Base-by-base conservation (phyloP, 768 basidiomycete genomes). In the Amanita subjunquillea region DNA sequence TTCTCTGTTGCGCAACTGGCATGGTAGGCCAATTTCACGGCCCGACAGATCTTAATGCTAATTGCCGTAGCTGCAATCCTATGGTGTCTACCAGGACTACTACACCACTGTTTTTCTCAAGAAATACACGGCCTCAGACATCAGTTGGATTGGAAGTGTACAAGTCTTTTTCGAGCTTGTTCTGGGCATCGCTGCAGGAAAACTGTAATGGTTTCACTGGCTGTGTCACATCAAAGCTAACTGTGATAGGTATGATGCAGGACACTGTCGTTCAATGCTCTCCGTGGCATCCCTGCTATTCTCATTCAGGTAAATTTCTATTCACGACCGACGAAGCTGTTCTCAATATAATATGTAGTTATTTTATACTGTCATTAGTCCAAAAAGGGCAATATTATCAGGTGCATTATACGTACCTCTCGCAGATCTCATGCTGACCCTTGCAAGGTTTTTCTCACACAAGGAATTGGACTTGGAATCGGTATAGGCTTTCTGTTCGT, bases 401-500 rank as follows among this genome's bases (percentile, higher is more conserved):
- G 42, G 54, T 55, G 32, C 52, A 23, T 23, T 17, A 41, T 1
- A 7, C 6, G 13, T 15, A 10, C 4, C 4, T 43, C 9, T 42
- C 15, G 22, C n/a, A 22, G 17, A 12, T 36, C 22, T 39, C 13
- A 50, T 10, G 30, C 6, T 51, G 25, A n/a, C 38, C 6, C 32
- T 27, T 13, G n/a, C 48, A 61, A 74, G 64, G 59, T 71, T 13
- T 75, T 77, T 59, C 66, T 79, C 12, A 57, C 71, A 0, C 76
- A 79, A 61, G 76, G 71, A n/a, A 53, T 78, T 5, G 75, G 72
- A 2, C 65, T 72, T 41, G 78, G 78, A 1, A 58, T 77, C 5
- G 71, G 70, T 13, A 61, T 66, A 4, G 78, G 77, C 0, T 49
- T 76, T 17, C 59, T 72, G 15, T 75, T 70, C 53, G 59, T 74